Percentiles rank a stretch among this genome's conserved stretches.
phyloP scores from a whole-genome alignment of 495 filamentous ascomycete species.

The Xylaria intraflava region DNA sequence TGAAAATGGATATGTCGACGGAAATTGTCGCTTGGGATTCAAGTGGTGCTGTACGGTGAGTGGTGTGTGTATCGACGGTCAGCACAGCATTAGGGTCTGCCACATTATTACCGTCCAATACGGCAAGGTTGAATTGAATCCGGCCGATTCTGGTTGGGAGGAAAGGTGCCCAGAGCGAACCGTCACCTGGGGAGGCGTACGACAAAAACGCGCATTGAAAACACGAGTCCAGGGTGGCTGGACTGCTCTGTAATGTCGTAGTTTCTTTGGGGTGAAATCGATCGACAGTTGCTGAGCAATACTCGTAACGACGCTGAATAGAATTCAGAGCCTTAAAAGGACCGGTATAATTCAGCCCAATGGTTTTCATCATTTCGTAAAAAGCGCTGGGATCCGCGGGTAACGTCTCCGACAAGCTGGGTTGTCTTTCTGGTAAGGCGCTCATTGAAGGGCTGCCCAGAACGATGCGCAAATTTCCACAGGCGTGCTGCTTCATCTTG shows the following conservation, averaged over 20 bases:
- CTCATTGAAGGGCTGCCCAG: constrained; percentile 22
- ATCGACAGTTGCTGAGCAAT: constrained; percentile 33
- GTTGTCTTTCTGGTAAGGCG: constrained; percentile 19
- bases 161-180: constrained; percentile 40
- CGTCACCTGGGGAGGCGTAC: constrained; percentile 40
- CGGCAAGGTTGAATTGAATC: constrained; percentile 35
- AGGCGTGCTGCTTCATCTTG: constrained; percentile 34
- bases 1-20: constrained; percentile 35
- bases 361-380: constrained; percentile 39
- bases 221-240: constrained; percentile 41
- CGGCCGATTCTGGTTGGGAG: constrained; percentile 31
- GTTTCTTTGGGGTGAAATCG: constrained; percentile 28
- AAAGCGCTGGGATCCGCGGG: constrained; percentile 31
- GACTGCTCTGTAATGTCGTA: constrained; percentile 36
- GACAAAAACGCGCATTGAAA: constrained; percentile 42
- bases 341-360: constrained; percentile 37
- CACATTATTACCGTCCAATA: constrained; percentile 13
- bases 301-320: constrained; percentile 40
- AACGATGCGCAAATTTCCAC: constrained; percentile 26
- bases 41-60: constrained; percentile 16
- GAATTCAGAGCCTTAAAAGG: constrained; percentile 35
- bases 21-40: constrained; percentile 25
- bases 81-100: constrained; percentile 17
- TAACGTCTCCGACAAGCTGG: constrained; percentile 28
- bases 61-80: constrained; percentile 32